Evolutionary conservation across 352 stramenopile genomes (phyloP), one percentile per base, ranked within the genome.

Genomic region (Pythium myriotylum): DNA sequence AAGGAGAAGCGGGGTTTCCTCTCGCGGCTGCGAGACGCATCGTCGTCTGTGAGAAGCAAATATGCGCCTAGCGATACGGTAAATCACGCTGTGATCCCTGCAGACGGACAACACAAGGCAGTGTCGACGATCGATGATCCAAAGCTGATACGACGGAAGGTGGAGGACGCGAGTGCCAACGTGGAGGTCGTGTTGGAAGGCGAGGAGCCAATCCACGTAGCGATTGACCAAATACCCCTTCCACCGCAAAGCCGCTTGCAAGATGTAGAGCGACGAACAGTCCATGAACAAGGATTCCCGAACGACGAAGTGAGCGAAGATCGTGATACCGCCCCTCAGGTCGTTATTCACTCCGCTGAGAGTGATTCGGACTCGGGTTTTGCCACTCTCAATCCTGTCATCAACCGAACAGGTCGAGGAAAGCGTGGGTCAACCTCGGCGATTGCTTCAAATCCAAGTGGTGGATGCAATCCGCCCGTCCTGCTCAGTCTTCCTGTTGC

Each of bases 271-370:
- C 29, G 10, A 35, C 5, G 10, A 10, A 5, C 5, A 35, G 5
- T 5, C 29, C 29, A 10, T 10, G 29, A 35, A 5, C 5, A 35
- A 35, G 29, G 29, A 35, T 35, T 35, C 5, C 10, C 29, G 29
- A 35, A 35, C 29, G 29, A 35, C 5, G 29, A 10, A 5, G 29
- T 10, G 8, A 56, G 51, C 10, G 68, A 70, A 14, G 57, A 65
- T 17, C 48, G 73, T 33, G 68, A 58, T 29, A 51, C 64, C 1
- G 62, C 68, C 0, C 79, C 82, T 4, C 76, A 90, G 59, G 78
- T 92, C 3, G 73, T 92, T 33, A 92, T 92, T 46, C 82, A 92
- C 53, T 89, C 82, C 20, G 76, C 76, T 16, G 82, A 91, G 39
- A 86, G 72, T 20, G 80, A 91, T 37, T 76, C 77, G 27, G 73